Evolutionary conservation across 345 rosid genomes (phyloP).

Genomic region (Excoecaria cochinchinensis): DNA sequence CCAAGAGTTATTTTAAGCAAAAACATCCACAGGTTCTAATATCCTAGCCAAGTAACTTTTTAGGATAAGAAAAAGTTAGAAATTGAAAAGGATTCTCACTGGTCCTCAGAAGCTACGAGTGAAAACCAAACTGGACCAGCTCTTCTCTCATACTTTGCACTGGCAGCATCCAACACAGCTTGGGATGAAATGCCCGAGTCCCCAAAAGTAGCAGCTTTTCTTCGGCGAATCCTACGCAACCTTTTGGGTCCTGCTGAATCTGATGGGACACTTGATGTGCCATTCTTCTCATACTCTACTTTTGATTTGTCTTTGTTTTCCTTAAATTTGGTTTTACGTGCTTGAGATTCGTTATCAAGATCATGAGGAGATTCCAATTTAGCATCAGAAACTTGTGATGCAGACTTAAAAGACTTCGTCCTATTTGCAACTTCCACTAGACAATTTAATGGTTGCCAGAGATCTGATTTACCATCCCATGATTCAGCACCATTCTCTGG

Average conservation of each 20-base stretch:
- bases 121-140: constrained; percentile 32
- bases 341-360: constrained; percentile 17
- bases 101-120: constrained; percentile 29
- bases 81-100: constrained; percentile 30
- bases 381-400: constrained; percentile 21
- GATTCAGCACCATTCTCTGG: constrained; percentile 20
- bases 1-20: constrained; percentile 12
- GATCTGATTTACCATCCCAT: constrained; percentile 30
- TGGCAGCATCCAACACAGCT: constrained; percentile 12
- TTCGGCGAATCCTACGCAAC: constrained; percentile 24
- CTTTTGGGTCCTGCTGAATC: constrained; percentile 17
- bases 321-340: constrained; percentile 15
- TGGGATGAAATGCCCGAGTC: constrained; percentile 22
- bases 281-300: constrained; percentile 20
- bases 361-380: constrained; percentile 11
- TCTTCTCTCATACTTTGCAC: constrained; percentile 25
- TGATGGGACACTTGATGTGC: background rate
- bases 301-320: constrained; percentile 19
- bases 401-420: constrained; percentile 29
- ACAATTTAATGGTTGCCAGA: constrained; percentile 37
- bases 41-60: too few species aligned
- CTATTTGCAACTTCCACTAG: constrained; percentile 36
- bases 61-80: constrained; percentile 9
- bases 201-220: constrained; percentile 8
- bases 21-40: constrained; percentile 8